Evolutionary conservation across 306 rosid genomes (phyloP), one percentile per base, ranked within the genome.

Genomic region (Luffa acutangula): DNA sequence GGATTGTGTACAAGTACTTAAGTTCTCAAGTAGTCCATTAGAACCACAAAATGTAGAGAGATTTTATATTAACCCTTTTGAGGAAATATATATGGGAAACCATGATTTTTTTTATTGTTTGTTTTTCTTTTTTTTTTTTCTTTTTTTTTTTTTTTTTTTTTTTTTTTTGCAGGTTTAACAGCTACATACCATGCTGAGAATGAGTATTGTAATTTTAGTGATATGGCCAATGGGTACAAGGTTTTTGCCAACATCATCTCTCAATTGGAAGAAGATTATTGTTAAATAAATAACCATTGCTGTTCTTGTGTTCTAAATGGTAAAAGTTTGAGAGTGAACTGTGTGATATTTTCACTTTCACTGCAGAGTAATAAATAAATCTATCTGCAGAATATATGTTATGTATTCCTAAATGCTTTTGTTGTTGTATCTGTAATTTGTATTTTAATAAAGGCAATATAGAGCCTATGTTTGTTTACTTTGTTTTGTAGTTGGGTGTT

Each of bases 161-260:
- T 39, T 14, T 62, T 74, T 64, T 81, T 36, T 84, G 25, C 91
- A 94, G 98, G 98, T 74, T 82, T 94, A 69, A 87, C 88, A 89
- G 85, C 89, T 42, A 87, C 93, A 5, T 92, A 94, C 89, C 98
- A 94, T 82, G 98, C 97, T 76, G 73, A 91, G 82, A 91, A 94
- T 52, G 98, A 94, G 89, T 92, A 92, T 80, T 94, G 98, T 84
- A 89, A 86, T 48, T 86, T 89, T 36, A 42, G 90, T 18, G 97
- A 92, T 71, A 92, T 92, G 98, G 36, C 53, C 49, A 96, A 94
- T 82, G 98, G 98, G 74, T 94, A 87, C 79, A 81, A 81, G 64
- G 91, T 91, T 41, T 94, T 94, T 71, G 84, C 78, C 1, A 87
- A 97, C 75, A 78, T 94, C 79, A 83, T 94, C 85, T 75, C 93